A percentile compares a stretch with the other conserved stretches of the same genome.
Evolutionary conservation across 441 rosid species (phyloP).

Genomic region (Eutrema salsugineum): DNA sequence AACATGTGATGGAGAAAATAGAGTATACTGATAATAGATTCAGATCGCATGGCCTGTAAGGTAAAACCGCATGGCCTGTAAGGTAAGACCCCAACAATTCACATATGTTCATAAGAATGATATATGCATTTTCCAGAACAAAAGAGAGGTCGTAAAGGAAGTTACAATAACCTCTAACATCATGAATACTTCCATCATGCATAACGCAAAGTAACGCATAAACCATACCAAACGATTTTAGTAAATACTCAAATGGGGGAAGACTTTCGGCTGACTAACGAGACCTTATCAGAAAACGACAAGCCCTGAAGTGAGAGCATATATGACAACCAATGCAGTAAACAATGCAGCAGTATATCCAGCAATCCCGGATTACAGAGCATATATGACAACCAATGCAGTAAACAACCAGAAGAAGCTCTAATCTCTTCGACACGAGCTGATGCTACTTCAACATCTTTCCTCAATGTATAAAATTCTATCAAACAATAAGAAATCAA

Average conservation of each 20-base stretch:
- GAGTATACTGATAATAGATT: background rate
- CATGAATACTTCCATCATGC: background rate
- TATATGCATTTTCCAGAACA: background rate
- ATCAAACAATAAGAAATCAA: slow-evolving; percentile 12
- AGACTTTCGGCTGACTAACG: background rate
- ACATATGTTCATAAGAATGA: background rate
- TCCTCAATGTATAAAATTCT: slow-evolving; percentile 84
- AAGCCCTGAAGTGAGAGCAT: slow-evolving; percentile 25
- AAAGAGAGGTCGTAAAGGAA: background rate
- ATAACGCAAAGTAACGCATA: background rate
- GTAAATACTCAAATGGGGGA: background rate
- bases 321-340: slow-evolving; percentile 23
- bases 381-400: no score
- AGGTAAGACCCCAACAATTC: background rate
- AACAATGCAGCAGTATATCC: no score
- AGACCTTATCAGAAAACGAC: slow-evolving; percentile 7
- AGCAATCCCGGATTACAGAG: no score
- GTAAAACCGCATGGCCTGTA: no score
- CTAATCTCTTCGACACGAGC: slow-evolving; percentile 69
- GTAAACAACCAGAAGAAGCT: slow-evolving; percentile 52
- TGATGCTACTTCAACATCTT: slow-evolving; percentile 69
- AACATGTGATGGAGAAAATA: background rate
- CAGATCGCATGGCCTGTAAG: background rate
- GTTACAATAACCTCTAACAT: background rate
- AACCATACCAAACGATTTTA: background rate